These are phyloP conservation scores for Coemansia sp. DNA, from an alignment of 192 early-diverging fungal species.

Conservation along the genomic window DNA sequence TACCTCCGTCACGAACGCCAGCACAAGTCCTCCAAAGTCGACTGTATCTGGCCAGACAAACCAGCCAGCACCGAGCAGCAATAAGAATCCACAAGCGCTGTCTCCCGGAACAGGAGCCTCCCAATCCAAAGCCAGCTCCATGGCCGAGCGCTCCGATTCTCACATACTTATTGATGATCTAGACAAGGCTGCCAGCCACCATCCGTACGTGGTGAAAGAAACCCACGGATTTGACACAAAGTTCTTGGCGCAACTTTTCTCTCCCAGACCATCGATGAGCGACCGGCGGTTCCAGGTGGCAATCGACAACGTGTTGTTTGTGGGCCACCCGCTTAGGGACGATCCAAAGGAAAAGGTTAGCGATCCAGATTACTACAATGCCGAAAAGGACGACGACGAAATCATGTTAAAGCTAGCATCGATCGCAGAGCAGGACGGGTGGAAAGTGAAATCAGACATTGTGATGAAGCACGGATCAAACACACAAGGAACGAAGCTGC, in stretches of 20 bases:
- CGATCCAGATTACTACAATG: constrained; percentile 67
- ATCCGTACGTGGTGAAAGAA: constrained; percentile 26
- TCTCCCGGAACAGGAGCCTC: neutral
- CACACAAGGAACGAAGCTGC: constrained; percentile 40
- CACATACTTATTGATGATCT: neutral
- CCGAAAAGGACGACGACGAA: constrained; percentile 61
- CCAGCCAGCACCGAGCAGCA: constrained; percentile 2
- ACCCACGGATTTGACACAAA: constrained; percentile 74
- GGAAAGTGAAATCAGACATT: constrained; percentile 44
- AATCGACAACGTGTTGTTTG: constrained; percentile 85
- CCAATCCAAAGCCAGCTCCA: neutral
- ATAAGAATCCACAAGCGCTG: neutral
- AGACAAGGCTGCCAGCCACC: neutral
- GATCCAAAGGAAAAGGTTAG: constrained; percentile 51
- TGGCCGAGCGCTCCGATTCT: constrained; percentile 10
- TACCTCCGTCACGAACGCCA: constrained; percentile 22
- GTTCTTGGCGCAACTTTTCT: constrained; percentile 83
- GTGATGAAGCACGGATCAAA: constrained; percentile 23
- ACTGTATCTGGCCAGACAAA: constrained; percentile 6
- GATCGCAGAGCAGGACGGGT: constrained; percentile 37
- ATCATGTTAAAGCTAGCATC: constrained; percentile 41
- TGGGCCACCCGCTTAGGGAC: constrained; percentile 69
- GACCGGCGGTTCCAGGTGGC: constrained; percentile 84
- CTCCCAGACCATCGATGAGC: constrained; percentile 79
- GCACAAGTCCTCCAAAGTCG: constrained; percentile 16